Evolutionary conservation across 1,139 yeast species (phyloP), one percentile per base, ranked within the genome.

Genomic region (Geotrichum klebahnii): DNA sequence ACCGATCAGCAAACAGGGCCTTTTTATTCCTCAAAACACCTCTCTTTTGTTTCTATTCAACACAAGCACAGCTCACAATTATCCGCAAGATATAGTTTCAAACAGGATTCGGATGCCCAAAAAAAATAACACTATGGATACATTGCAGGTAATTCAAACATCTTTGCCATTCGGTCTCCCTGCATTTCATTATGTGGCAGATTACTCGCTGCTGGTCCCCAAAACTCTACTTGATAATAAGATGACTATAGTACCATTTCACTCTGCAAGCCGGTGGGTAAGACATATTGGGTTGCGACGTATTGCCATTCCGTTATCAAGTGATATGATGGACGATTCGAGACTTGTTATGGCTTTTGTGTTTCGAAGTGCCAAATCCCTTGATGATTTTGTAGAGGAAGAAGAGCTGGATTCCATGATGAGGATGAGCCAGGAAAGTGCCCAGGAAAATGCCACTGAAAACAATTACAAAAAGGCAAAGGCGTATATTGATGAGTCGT

Each of bases 151-250:
- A 28, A 49, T 56, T 31, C 62, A 58, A 31, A 53, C 62, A 1
- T 54, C 60, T 8, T 48, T 61, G 14, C 64, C 64, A 3, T 59
- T 60, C 28, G 59, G 58, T 9, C 45, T 61, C 20, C 64, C 64
- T 2, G 40, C 47, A 20, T 59, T 53, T 41, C 58, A 59, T 38
- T 56, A 55, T 45, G 53, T 61, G 10, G 51, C 48, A 12, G 57
- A 57, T 35, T 48, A 56, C 41, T 57, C 56, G 26, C 44, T 61
- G 32, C 49, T 61, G 51, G 55, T 59, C 3, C 64, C 64, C 1
- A 46, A 45, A 36, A 23, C 31, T n/a, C 20, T 44, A 17, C 29
- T 53, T n/a, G 35, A 31, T 12, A 33, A n/a, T 4, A 20, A 28
- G 5, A 36, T 32, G n/a, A 29, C 19, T 9, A 26, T 31, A 9